Percentiles rank a stretch among this genome's conserved stretches.
Conservation (phyloP, 805 yeast genomes). For the Candida sphagnicola region DNA sequence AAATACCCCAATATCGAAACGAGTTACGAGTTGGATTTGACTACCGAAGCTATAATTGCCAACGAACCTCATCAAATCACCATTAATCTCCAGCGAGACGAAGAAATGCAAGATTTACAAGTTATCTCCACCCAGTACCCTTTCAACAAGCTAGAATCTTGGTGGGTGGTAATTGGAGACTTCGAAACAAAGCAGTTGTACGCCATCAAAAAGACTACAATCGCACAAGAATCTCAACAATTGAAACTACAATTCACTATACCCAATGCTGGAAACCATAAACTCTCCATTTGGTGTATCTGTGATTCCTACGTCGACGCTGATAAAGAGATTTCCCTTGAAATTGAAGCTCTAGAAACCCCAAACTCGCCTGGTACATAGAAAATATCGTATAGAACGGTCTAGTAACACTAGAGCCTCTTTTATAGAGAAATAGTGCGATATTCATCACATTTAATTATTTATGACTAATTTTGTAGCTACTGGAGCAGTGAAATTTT, state of each 20-base stretch:
- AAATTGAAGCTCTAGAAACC: slow-evolving; percentile 35
- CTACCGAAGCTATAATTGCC: slow-evolving; percentile 34
- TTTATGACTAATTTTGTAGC: no score
- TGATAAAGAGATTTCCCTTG: slow-evolving; percentile 72
- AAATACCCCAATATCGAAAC: slow-evolving; percentile 83
- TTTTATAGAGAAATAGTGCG: no score
- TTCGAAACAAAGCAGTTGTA: slow-evolving; percentile 53
- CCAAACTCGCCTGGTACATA: no score
- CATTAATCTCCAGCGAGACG: slow-evolving; percentile 63
- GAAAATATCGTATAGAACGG: no score
- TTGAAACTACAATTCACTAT: slow-evolving; percentile 54
- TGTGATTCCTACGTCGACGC: slow-evolving; percentile 93
- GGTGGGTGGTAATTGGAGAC: slow-evolving; percentile 92
- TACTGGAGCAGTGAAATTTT: no score
- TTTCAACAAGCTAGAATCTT: slow-evolving; percentile 53
- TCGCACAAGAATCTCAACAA: slow-evolving; percentile 49
- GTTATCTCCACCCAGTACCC: slow-evolving; percentile 65
- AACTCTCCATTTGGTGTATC: slow-evolving; percentile 74
- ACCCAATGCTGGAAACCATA: slow-evolving; percentile 57
- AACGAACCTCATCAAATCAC: slow-evolving; percentile 46
- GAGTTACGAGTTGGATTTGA: slow-evolving; percentile 45
- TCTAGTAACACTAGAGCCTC: no score
- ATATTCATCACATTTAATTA: no score
- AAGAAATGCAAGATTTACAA: slow-evolving; percentile 60
- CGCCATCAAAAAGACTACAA: slow-evolving; percentile 64